Conservation (phyloP, 1,284 basidiomycete species). For the Rhodofomes roseus region DNA sequence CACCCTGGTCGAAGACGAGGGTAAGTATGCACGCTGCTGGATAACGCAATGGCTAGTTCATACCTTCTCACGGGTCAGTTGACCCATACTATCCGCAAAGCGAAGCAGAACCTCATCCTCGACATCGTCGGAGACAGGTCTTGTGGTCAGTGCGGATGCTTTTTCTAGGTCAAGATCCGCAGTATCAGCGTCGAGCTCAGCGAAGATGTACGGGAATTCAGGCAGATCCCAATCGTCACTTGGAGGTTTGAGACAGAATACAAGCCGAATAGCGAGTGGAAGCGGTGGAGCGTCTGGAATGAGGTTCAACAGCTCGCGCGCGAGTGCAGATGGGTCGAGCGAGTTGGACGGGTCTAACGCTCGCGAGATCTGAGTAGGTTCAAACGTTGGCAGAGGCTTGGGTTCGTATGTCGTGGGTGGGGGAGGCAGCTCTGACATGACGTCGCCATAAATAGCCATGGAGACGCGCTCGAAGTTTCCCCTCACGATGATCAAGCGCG, state of each 20-base stretch:
- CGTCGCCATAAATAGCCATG: conserved; percentile 64
- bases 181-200: conserved; percentile 45
- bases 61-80: conserved; percentile 52
- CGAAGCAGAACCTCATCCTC: conserved; percentile 40
- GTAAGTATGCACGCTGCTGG: neutral
- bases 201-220: conserved; percentile 66
- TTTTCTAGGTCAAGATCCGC: conserved; percentile 51
- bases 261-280: conserved; percentile 57
- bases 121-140: conserved; percentile 55
- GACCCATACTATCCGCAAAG: conserved; percentile 52
- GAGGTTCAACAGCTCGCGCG: conserved; percentile 53
- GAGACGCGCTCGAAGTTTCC: conserved; percentile 66
- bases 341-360: conserved; percentile 58
- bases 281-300: conserved; percentile 61
- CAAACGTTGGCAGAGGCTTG: conserved; percentile 33
- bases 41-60: neutral
- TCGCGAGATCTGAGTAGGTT: conserved; percentile 39
- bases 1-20: conserved; percentile 34
- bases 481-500: conserved; percentile 74
- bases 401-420: conserved; percentile 30
- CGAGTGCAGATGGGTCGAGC: conserved; percentile 56
- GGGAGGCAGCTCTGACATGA: conserved; percentile 34
- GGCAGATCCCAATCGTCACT: conserved; percentile 74
- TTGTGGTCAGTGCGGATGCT: conserved; percentile 45
- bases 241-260: conserved; percentile 72